Conservation (phyloP, 306 rosid species). For the Lagenaria siceraria region DNA sequence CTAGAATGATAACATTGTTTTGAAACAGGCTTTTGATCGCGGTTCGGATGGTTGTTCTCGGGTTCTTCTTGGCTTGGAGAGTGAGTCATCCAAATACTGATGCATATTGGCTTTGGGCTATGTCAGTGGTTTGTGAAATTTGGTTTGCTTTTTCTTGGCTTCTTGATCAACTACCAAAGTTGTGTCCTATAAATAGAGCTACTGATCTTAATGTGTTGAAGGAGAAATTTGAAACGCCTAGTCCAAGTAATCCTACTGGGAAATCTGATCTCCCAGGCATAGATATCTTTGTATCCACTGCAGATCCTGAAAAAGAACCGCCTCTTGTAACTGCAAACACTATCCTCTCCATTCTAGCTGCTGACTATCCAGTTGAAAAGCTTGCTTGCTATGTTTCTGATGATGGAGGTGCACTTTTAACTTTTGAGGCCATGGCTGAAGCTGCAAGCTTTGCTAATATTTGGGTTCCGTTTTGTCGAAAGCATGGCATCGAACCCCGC, state of each 20-base stretch:
- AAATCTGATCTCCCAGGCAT: slow-evolving; percentile 95
- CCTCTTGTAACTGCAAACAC: slow-evolving; percentile 97
- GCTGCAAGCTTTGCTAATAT: slow-evolving; percentile 91
- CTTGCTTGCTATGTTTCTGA: slow-evolving; percentile 97
- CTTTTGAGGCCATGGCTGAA: slow-evolving; percentile 99
- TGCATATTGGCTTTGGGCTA: slow-evolving; percentile 93
- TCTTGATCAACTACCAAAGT: slow-evolving; percentile 81
- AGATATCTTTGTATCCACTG: slow-evolving; percentile 87
- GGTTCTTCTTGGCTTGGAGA: slow-evolving; percentile 74
- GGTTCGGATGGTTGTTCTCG: slow-evolving; percentile 58
- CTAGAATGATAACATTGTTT: not conserved
- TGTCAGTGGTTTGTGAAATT: slow-evolving; percentile 89
- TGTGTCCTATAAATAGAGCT: slow-evolving; percentile 72
- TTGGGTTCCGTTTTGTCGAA: slow-evolving; percentile 96
- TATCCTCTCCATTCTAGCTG: slow-evolving; percentile 75
- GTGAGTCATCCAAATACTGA: slow-evolving; percentile 49
- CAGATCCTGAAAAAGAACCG: slow-evolving; percentile 97
- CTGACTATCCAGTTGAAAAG: slow-evolving; percentile 94
- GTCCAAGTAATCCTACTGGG: slow-evolving; percentile 64
- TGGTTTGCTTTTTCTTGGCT: slow-evolving; percentile 99
- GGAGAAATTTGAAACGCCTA: slow-evolving; percentile 73
- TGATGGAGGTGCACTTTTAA: slow-evolving; percentile 95
- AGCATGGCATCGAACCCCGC: slow-evolving; percentile 86
- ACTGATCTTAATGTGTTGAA: slow-evolving; percentile 80
- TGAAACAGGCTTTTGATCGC: slow-evolving; percentile 62